These are phyloP conservation scores for Asterionellopsis glacialis DNA, from an alignment of 108 stramenopile genomes.

Conservation along the genomic window DNA sequence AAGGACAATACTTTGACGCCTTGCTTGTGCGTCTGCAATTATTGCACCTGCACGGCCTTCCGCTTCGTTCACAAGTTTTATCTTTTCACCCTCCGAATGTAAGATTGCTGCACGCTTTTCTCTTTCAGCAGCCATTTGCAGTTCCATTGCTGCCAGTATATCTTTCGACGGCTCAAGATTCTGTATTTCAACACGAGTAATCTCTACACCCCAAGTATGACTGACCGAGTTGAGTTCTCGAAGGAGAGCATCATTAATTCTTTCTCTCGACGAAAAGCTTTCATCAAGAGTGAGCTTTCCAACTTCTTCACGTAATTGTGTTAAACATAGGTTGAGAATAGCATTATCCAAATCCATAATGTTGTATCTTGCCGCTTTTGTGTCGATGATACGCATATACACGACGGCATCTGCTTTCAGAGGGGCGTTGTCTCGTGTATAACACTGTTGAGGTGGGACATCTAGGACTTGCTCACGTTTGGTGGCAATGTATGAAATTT, in stretches of 20 bases:
- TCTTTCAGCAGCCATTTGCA: conserved; percentile 37
- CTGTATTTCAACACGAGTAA: conserved; percentile 31
- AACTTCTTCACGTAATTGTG: conserved; percentile 85
- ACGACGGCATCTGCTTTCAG: conserved; percentile 32
- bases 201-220: conserved; percentile 23
- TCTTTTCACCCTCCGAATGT: conserved; percentile 20
- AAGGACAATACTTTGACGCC: conserved; percentile 4
- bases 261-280: conserved; percentile 25
- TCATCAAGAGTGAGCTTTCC: conserved; percentile 25
- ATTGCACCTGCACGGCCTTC: conserved; percentile 19
- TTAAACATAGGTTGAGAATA: conserved; percentile 36
- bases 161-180: conserved; percentile 26
- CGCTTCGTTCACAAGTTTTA: conserved; percentile 25
- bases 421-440: conserved; percentile 31
- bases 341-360: conserved; percentile 15
- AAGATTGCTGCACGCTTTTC: conserved; percentile 31
- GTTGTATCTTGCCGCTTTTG: conserved; percentile 18
- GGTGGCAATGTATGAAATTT: conserved; percentile 12
- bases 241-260: conserved; percentile 23
- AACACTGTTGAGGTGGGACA: conserved; percentile 35
- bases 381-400: conserved; percentile 15
- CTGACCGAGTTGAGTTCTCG: conserved; percentile 18
- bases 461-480: conserved; percentile 31
- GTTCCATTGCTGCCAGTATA: conserved; percentile 31
- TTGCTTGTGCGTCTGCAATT: conserved; percentile 18